Evolutionary conservation across 1,139 yeast genomes (phyloP), one percentile per base, ranked within the genome.

Genomic region (Petasospora rhodanensis): DNA sequence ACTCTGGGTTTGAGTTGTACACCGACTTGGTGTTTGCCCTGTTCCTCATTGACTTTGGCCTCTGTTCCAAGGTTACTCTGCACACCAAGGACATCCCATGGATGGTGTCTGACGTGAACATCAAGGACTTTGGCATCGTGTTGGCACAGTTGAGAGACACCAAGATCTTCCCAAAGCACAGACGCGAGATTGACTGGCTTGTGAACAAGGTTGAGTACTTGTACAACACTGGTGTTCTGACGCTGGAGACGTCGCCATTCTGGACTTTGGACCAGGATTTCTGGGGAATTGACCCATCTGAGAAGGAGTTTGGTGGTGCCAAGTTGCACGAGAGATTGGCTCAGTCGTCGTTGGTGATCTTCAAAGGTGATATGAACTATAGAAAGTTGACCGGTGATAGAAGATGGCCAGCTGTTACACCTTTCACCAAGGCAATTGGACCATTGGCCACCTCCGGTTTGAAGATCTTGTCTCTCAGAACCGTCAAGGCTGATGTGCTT

Each of bases 101-200:
- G 95, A 89, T 91, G 79, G 98, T 91, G 14, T 84, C 96, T 50
- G 99, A 91, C 57, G 93, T 93, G 11, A 77, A 87, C 74, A 75
- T 85, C 17, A 77, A 79, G 47, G 99, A 91, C 59, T 76, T 85
- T 45, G 66, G 68, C 28, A 60, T 69, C 26, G 64, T 87, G 37
- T 53, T 86, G 21, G 51, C 61, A 21, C 86, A 85, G 49, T 66
- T 91, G 49, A 54, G 52, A 14, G 74, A 79, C 49, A 49, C 63
- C 5, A 38, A 56, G 5, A 68, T 77, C 44, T 86, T 82, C 61
- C 64, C 67, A 3, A 64, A 68, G 5, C 66, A 70, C 6, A 47
- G 55, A 40, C 33, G 26, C 3, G 54, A 52, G 31, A 13, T 48
- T 13, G 52, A 60, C 22, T 61, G 59, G 40, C 62, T 87, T 13